Evolutionary conservation across 495 filamentous ascomycete species (phyloP), one percentile per base, ranked within the genome.

Genomic region (Neurospora sublineolata): DNA sequence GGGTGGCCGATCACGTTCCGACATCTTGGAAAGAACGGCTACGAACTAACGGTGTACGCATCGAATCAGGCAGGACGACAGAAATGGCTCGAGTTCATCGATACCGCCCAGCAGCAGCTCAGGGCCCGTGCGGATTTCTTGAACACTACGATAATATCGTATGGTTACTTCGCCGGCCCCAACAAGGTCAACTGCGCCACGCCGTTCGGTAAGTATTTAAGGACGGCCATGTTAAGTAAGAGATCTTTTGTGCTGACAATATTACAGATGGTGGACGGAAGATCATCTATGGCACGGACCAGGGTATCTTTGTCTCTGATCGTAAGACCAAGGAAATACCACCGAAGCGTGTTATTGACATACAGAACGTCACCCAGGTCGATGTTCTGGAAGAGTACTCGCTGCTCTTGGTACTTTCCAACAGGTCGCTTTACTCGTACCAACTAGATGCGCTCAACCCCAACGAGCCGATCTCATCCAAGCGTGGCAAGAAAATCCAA

Each of bases 41-140:
- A 97, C 79, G 96, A 97, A 76, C 85, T 91, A 73, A 94, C 94
- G n/a, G 85, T 99, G 2, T 98, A 91, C 80, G 94, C 93, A 36
- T 86, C 89, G 27, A 93, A 90, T 67, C 90, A 90, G 71, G 90
- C 91, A 33, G 90, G 91, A 23, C 86, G 94, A 72, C 88, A 91
- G 76, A 98, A 98, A 81, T 98, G 96, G 89, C 93, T 99, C 76
- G 94, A 98, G 82, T 88, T 92, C 76, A 97, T 99, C 74, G 94
- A 97, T 75, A 85, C 89, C 30, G 94, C 97, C 77, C 95, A 98
- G 80, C 87, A 89, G 67, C 91, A 91, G 69, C 86, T 99, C 30
- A 85, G 91, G 75, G 91, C 92, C 72, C 88, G 93, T 33, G 94
- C 93, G 76, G 94, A 95, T 79, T 96, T 98, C 83, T 96, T 95